A percentile compares a stretch with the other conserved stretches of the same genome.
phyloP scores from a whole-genome alignment of 1,139 yeast species.

The Debaryomyces sp. region DNA sequence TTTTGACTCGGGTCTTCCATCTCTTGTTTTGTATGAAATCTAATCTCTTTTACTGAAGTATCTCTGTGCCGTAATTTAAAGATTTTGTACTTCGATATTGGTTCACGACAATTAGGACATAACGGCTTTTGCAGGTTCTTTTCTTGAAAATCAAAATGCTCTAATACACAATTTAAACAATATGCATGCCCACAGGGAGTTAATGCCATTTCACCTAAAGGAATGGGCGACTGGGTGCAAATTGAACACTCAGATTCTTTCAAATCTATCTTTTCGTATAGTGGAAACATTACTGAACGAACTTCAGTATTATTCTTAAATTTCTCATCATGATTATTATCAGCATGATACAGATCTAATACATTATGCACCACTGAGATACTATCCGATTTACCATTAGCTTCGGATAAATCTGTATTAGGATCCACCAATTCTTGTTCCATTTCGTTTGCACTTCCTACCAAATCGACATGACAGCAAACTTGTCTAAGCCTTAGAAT shows the following conservation, averaged over 20 bases:
- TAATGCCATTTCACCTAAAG: constrained; percentile 56
- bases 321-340: constrained; percentile 21
- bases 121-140: constrained; percentile 28
- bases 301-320: constrained; percentile 37
- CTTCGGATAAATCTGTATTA: constrained; percentile 4
- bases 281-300: constrained; percentile 29
- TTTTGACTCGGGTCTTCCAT: constrained; percentile 23
- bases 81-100: constrained; percentile 45
- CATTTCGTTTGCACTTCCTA: constrained; percentile 47
- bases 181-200: constrained; percentile 84
- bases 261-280: constrained; percentile 32
- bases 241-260: constrained; percentile 78
- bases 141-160: constrained; percentile 59
- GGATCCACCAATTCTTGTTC: constrained; percentile 26
- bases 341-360: constrained; percentile 17
- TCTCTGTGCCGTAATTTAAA: constrained; percentile 39
- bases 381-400: constrained; percentile 19
- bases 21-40: constrained; percentile 32
- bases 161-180: constrained; percentile 73
- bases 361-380: constrained; percentile 12
- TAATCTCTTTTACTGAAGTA: constrained; percentile 33
- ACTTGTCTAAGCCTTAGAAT: constrained; percentile 82
- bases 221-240: constrained; percentile 70
- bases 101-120: constrained; percentile 65
- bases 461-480: constrained; percentile 79